phyloP scores from a whole-genome alignment of 768 basidiomycete genomes.

The Boletus barrowsii region DNA sequence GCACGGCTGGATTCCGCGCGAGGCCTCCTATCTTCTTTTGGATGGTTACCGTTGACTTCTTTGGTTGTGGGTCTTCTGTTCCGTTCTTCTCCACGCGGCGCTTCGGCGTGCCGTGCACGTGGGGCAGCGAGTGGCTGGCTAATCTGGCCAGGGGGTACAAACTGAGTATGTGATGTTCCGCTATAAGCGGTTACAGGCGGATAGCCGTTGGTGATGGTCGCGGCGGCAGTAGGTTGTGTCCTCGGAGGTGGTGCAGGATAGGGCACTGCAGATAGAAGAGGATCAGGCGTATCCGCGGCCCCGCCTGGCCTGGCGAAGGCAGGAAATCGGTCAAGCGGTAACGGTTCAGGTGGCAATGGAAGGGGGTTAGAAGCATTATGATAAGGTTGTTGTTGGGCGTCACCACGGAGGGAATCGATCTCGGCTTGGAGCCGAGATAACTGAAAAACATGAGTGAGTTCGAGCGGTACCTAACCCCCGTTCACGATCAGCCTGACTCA shows the following conservation, averaged over 20 bases:
- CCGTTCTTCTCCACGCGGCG: conserved; percentile 23
- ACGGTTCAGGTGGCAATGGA: conserved; percentile 53
- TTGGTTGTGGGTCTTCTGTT: conserved; percentile 11
- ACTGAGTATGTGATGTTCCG: conserved; percentile 14
- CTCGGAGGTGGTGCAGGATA: conserved; percentile 30
- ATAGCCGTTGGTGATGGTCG: conserved; percentile 13
- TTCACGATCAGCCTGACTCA: conserved; percentile 18
- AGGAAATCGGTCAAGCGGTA: conserved; percentile 45
- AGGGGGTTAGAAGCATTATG: conserved; percentile 46
- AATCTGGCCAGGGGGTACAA: conserved; percentile 11
- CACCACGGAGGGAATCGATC: conserved; percentile 35
- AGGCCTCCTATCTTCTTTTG: conserved; percentile 14
- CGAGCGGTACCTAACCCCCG: conserved; percentile 7
- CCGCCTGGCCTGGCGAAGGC: conserved; percentile 37
- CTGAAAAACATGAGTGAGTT: conserved; percentile 25
- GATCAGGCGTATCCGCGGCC: conserved; percentile 17
- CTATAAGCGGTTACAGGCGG: conserved; percentile 4
- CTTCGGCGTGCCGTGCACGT: conserved; percentile 22
- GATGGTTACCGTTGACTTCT: conserved; percentile 13
- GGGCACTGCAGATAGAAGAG: conserved; percentile 19
- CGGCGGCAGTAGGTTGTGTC: conserved; percentile 1
- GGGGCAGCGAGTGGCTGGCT: conserved; percentile 16
- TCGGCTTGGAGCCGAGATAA: conserved; percentile 34
- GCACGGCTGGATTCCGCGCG: conserved; percentile 12
- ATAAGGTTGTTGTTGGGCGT: conserved; percentile 25